Conservation (phyloP, 2,329 filamentous ascomycete genomes). For the Trichoderma arundinaceum region DNA sequence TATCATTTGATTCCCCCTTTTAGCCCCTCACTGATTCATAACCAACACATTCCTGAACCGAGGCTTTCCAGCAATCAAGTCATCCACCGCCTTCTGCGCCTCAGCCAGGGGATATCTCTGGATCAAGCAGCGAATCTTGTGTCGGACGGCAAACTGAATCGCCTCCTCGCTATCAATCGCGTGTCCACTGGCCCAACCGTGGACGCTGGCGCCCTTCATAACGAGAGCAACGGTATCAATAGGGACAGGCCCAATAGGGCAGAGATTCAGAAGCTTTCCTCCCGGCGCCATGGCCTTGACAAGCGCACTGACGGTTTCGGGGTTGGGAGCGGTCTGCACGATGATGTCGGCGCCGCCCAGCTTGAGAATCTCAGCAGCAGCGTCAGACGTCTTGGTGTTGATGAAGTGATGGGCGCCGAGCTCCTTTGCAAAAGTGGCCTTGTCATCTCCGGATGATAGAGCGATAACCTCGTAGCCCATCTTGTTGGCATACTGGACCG, state of each 20-base stretch:
- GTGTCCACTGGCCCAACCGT: conserved; percentile 68
- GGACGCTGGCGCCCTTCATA: conserved; percentile 61
- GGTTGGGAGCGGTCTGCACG: conserved; percentile 67
- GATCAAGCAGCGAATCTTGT: conserved; percentile 68
- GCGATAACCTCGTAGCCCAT: conserved; percentile 79
- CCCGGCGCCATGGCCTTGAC: conserved; percentile 57
- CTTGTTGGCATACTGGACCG: conserved; percentile 74
- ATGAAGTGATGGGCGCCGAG: conserved; percentile 54
- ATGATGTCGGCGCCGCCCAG: conserved; percentile 69
- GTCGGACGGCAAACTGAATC: conserved; percentile 65
- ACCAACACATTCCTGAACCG: conserved; percentile 54
- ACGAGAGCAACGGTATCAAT: conserved; percentile 54
- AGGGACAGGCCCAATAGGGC: conserved; percentile 53
- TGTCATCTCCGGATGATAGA: conserved; percentile 67
- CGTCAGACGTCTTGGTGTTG: conserved; percentile 59
- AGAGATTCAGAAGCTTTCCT: conserved; percentile 67
- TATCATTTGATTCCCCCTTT: too few species aligned
- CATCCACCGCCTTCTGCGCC: conserved; percentile 52
- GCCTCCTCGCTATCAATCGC: conserved; percentile 69
- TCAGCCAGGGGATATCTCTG: conserved; percentile 67
- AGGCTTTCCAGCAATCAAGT: conserved; percentile 49
- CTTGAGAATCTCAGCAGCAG: conserved; percentile 54
- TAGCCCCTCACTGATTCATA: conserved; percentile 41
- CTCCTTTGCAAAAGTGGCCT: conserved; percentile 67
- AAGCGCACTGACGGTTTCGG: conserved; percentile 58